Evolutionary conservation across 106 monocot genomes (phyloP).

Genomic region (Cymbidium sinense): DNA sequence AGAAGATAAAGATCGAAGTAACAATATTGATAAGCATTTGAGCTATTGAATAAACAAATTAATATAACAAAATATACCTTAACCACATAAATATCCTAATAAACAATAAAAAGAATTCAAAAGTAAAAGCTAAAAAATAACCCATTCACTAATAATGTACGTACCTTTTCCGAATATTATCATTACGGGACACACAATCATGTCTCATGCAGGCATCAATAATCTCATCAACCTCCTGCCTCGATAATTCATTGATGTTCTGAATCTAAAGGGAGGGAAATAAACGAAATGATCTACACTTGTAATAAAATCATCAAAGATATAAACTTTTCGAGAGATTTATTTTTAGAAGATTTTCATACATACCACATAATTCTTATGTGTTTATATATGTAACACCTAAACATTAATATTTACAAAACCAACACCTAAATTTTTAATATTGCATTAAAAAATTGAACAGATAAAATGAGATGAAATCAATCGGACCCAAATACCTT

Average conservation of each 20-base stretch:
- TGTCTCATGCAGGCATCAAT: conserved; percentile 53
- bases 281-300: neutral
- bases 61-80: neutral
- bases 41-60: neutral
- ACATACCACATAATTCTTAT: too few species aligned
- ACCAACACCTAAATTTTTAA: neutral
- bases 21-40: neutral
- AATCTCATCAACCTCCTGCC: conserved; percentile 97
- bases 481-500: conserved; percentile 42
- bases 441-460: neutral
- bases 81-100: neutral
- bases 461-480: neutral
- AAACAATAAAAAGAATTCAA: neutral
- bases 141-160: neutral
- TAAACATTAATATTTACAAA: too few species aligned
- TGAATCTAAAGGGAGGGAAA: conserved; percentile 43
- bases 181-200: conserved; percentile 48
- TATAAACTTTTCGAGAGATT: neutral
- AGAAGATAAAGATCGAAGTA: neutral
- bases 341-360: too few species aligned
- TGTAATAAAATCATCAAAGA: neutral
- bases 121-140: neutral
- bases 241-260: conserved; percentile 89
- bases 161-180: conserved; percentile 80
- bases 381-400: too few species aligned